Evolutionary conservation across 192 early-diverging fungal species (phyloP).

Genomic region (Chytriomyces sp.): DNA sequence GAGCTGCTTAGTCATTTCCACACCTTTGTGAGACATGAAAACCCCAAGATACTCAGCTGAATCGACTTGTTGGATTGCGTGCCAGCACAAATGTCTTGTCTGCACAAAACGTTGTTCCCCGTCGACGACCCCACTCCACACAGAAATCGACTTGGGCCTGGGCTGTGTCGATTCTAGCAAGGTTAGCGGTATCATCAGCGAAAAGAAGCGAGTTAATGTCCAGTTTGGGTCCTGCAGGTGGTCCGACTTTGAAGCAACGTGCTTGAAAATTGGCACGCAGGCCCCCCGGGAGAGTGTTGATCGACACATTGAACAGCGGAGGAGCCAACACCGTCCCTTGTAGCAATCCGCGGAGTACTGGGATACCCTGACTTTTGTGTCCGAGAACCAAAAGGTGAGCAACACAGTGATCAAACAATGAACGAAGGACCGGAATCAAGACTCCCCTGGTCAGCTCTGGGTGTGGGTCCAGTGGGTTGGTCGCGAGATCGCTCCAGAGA

Average conservation of each 20-base stretch:
- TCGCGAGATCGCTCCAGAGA: neutral
- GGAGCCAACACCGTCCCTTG: conserved; percentile 13
- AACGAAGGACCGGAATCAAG: neutral
- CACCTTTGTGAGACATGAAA: neutral
- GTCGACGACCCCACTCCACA: too few relatives aligned
- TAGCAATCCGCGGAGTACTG: neutral
- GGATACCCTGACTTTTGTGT: neutral
- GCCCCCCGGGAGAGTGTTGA: neutral
- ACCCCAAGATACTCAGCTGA: neutral
- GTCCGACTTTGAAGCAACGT: neutral
- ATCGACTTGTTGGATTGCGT: neutral
- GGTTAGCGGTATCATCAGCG: conserved; percentile 2
- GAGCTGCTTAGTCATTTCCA: neutral
- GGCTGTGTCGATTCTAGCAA: too few relatives aligned
- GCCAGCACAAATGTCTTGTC: too few relatives aligned
- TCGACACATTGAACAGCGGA: too few relatives aligned
- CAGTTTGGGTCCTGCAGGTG: too few relatives aligned
- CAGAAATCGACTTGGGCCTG: too few relatives aligned
- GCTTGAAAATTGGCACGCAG: neutral
- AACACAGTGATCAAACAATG: neutral
- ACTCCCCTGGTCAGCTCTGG: neutral
- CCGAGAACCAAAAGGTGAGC: neutral
- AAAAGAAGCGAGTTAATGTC: neutral
- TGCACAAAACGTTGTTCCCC: too few relatives aligned
- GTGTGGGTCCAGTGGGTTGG: neutral